Conservation (phyloP, 768 basidiomycete genomes). For the Phanerochaete carnosa region DNA sequence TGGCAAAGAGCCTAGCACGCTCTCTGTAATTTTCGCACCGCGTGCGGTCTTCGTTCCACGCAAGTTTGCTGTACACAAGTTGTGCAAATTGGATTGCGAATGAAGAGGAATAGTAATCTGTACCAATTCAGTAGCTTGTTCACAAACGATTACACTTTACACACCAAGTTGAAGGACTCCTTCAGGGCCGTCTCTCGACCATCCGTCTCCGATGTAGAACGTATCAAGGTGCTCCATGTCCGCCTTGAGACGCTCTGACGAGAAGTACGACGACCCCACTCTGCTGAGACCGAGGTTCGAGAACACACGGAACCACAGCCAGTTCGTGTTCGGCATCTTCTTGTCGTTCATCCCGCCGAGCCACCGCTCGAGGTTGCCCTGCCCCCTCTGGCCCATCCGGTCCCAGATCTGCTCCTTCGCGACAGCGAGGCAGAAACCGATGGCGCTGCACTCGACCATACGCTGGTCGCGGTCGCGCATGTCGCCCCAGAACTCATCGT, state of each 20-base stretch:
- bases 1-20: constrained; percentile 58
- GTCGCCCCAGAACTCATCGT: constrained; percentile 72
- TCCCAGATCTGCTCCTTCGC: constrained; percentile 66
- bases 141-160: too few species aligned
- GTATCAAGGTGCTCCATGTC: constrained; percentile 76
- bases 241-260: constrained; percentile 61
- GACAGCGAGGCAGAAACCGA: constrained; percentile 68
- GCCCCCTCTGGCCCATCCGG: constrained; percentile 48
- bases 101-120: constrained; percentile 73
- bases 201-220: constrained; percentile 73
- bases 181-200: constrained; percentile 76
- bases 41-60: constrained; percentile 56
- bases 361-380: constrained; percentile 61
- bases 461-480: constrained; percentile 75
- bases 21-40: constrained; percentile 64
- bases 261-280: constrained; percentile 55
- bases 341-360: constrained; percentile 77
- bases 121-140: not conserved
- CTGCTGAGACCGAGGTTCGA: constrained; percentile 69
- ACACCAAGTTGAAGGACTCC: constrained; percentile 61
- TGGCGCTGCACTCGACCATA: constrained; percentile 80
- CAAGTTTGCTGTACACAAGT: constrained; percentile 66
- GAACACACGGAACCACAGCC: constrained; percentile 82
- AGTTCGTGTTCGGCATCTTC: constrained; percentile 81
- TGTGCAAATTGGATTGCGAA: constrained; percentile 80